Base-by-base conservation (phyloP, 2,329 filamentous ascomycete genomes). In the Aurifilum marmelostoma region DNA sequence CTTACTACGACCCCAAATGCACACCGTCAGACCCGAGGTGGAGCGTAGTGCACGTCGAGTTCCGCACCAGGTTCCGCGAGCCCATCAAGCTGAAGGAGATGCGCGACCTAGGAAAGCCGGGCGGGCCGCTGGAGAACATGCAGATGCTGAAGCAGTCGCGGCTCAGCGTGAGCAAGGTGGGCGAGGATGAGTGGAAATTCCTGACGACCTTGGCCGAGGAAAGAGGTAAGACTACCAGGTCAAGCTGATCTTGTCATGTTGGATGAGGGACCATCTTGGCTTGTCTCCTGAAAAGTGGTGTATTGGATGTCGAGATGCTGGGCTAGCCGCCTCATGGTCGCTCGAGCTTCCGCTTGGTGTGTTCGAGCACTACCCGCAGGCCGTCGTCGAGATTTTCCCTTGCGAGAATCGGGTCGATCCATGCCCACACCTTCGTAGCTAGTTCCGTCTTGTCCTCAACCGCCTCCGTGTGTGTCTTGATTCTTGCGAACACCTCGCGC, bases 21-120 rank as follows among this genome's bases (percentile, higher is more conserved):
- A 89, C 87, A 73, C 83, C 87, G 66, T 83, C 87, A 1, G 87
- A 90, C 64, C 91, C 91, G 0, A 92, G 89, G 75, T 99, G 96
- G 96, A 92, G 90, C 66, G 87, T 96, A 24, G 96, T 98, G 1
- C 92, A 97, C 71, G 95, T 98, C 62, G 87, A 90, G 75, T 97
- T 97, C 77, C 89, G 91, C 68, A 89, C 89, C 77, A 97, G 97
- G 79, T 94, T 98, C 74, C 83, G 84, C 1, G 84, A 88, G 18
- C 86, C 89, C 0, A 87, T 98, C 68, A 85, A 86, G 6, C 84
- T 97, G 65, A 87, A 88, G 71, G 89, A 92, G 73, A 84, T 97
- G 59, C 90, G 92, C 66, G 85, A 86, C 47, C 83, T 91, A 75
- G 88, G 87, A 7, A 82, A 84, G 54, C 76, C 79, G 0, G 85